phyloP scores from a whole-genome alignment of 108 stramenopile genomes.

The Chaetoceros tenuissimus region DNA sequence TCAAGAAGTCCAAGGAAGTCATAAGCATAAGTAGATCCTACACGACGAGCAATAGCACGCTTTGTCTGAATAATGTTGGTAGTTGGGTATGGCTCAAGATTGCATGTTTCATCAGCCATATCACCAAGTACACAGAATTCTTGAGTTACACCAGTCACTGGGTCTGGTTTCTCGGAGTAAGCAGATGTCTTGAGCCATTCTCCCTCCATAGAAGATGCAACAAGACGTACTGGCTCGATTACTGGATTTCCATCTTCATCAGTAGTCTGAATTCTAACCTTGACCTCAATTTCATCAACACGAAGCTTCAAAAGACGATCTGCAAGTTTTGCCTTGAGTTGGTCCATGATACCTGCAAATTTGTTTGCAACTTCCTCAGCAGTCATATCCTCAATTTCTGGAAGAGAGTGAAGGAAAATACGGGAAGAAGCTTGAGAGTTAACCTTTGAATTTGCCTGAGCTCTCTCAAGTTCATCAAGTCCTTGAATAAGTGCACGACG shows the following conservation, averaged over 20 bases:
- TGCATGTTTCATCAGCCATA: conserved; percentile 61
- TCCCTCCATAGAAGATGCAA: conserved; percentile 90
- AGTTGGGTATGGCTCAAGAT: conserved; percentile 86
- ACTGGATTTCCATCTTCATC: conserved; percentile 55
- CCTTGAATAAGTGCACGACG: conserved; percentile 74
- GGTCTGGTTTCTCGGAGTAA: conserved; percentile 88
- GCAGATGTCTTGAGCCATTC: conserved; percentile 90
- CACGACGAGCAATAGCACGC: conserved; percentile 93
- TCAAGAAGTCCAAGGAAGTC: conserved; percentile 97
- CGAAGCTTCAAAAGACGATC: conserved; percentile 86
- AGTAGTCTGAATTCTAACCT: conserved; percentile 60
- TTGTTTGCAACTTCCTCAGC: conserved; percentile 54
- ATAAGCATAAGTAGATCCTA: conserved; percentile 95
- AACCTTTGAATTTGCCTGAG: conserved; percentile 87
- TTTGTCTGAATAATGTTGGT: conserved; percentile 89
- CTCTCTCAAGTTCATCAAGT: conserved; percentile 93
- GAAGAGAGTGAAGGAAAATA: conserved; percentile 89
- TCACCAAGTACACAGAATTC: conserved; percentile 82
- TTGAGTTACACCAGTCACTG: conserved; percentile 86
- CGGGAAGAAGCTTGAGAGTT: conserved; percentile 81
- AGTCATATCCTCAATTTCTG: conserved; percentile 62
- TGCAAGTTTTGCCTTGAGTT: conserved; percentile 77
- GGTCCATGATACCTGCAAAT: conserved; percentile 62
- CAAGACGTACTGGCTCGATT: conserved; percentile 81
- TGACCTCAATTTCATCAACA: conserved; percentile 97